Percentiles rank a stretch among this genome's conserved stretches.
phyloP scores from a whole-genome alignment of 345 rosid species.

The Limnanthes douglasii region DNA sequence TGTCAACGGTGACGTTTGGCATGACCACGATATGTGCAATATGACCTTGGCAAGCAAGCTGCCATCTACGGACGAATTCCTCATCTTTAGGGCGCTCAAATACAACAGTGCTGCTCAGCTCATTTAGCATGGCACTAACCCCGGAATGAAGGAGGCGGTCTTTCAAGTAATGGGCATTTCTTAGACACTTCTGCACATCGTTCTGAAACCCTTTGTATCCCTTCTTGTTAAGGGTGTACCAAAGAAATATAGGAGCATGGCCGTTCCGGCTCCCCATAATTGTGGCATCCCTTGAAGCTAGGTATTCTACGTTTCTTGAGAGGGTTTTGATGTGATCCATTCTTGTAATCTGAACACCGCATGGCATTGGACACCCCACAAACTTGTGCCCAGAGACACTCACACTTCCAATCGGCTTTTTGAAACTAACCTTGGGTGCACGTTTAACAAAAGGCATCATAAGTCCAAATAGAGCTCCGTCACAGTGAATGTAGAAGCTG shows the following conservation, averaged over 20 bases:
- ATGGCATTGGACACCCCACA: constrained; percentile 97
- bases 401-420: constrained; percentile 91
- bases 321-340: constrained; percentile 71
- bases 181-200: constrained; percentile 88
- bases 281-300: constrained; percentile 92
- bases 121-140: constrained; percentile 85
- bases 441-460: constrained; percentile 97
- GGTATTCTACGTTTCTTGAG: constrained; percentile 80
- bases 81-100: constrained; percentile 87
- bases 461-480: constrained; percentile 95
- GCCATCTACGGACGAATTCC: constrained; percentile 87
- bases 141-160: constrained; percentile 48
- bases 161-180: constrained; percentile 84
- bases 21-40: constrained; percentile 91
- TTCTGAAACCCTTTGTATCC: constrained; percentile 93
- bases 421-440: constrained; percentile 84
- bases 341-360: constrained; percentile 91
- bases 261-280: constrained; percentile 99
- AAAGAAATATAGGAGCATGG: constrained; percentile 91
- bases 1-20: constrained; percentile 75
- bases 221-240: constrained; percentile 85
- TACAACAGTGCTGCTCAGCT: constrained; percentile 90
- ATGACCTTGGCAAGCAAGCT: constrained; percentile 82
- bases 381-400: constrained; percentile 95
- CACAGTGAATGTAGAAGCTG: constrained; percentile 89